These are phyloP conservation scores for Starmera pachycereana DNA, from an alignment of 805 yeast species.

Conservation along the genomic window DNA sequence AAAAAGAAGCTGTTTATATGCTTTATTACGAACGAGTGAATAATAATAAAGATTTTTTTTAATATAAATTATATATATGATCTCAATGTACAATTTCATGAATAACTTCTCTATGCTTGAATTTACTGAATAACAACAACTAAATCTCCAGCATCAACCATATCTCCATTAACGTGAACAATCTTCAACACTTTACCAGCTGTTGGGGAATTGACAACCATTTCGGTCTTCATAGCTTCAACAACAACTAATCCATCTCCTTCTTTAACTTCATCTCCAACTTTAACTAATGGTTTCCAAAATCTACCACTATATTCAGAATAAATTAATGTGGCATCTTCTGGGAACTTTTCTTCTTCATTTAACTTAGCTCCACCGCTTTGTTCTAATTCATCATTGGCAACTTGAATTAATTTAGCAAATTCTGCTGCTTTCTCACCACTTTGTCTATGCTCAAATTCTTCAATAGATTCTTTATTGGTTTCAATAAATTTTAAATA, in stretches of 20 bases:
- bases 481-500: conserved; percentile 72
- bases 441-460: conserved; percentile 54
- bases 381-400: conserved; percentile 62
- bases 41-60: not conserved
- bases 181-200: conserved; percentile 66
- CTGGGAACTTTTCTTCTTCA: conserved; percentile 53
- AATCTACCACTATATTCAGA: conserved; percentile 96
- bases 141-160: conserved; percentile 94
- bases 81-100: not conserved
- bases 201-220: conserved; percentile 69
- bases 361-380: conserved; percentile 35
- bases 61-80: not conserved
- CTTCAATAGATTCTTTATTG: conserved; percentile 62
- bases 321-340: conserved; percentile 73
- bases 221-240: conserved; percentile 98
- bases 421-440: conserved; percentile 84
- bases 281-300: conserved; percentile 84
- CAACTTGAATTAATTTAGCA: conserved; percentile 68
- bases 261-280: conserved; percentile 60
- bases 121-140: conserved; percentile 66
- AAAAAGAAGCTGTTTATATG: conserved; percentile 75
- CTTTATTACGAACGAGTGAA: conserved; percentile 57
- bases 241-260: conserved; percentile 82
- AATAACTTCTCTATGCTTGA: not conserved
- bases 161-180: conserved; percentile 79